Conservation (phyloP, 1,284 basidiomycete genomes). For the Retiboletus flavoniger region DNA sequence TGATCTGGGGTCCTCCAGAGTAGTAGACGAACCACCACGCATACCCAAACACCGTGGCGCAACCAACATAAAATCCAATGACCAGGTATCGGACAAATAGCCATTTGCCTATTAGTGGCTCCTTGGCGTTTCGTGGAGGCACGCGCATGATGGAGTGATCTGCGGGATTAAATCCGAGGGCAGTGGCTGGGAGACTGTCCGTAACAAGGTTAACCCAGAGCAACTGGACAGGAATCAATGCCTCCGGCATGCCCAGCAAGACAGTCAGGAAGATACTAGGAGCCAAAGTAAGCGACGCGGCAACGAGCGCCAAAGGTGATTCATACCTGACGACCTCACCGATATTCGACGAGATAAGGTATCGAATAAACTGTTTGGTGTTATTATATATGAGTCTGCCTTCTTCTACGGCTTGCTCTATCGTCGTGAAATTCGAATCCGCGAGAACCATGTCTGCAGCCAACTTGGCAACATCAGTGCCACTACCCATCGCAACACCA, state of each 20-base stretch:
- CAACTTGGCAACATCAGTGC: slow-evolving; percentile 97
- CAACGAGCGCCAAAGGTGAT: background rate
- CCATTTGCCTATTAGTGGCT: slow-evolving; percentile 91
- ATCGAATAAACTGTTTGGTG: slow-evolving; percentile 96
- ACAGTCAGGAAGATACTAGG: slow-evolving; percentile 93
- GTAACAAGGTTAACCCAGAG: slow-evolving; percentile 97
- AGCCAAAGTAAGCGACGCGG: slow-evolving; percentile 9
- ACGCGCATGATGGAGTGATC: slow-evolving; percentile 96
- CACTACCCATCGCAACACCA: slow-evolving; percentile 98
- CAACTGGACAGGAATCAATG: slow-evolving; percentile 95
- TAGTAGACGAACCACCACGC: slow-evolving; percentile 99
- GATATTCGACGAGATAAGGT: slow-evolving; percentile 95
- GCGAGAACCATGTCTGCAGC: slow-evolving; percentile 97
- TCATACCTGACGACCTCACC: slow-evolving; percentile 88
- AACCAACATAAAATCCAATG: slow-evolving; percentile 91
- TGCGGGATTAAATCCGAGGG: slow-evolving; percentile 96
- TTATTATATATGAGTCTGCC: slow-evolving; percentile 98
- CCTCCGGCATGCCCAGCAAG: slow-evolving; percentile 96
- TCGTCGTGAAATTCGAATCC: slow-evolving; percentile 88
- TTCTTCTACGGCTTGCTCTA: slow-evolving; percentile 95
- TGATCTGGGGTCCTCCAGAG: slow-evolving; percentile 85
- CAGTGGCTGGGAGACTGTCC: slow-evolving; percentile 96
- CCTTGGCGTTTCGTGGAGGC: slow-evolving; percentile 83
- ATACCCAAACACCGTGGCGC: slow-evolving; percentile 94
- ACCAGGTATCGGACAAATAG: slow-evolving; percentile 95